Base-by-base conservation (phyloP, 140 eudicot genomes). In the Oenanthe javanica region DNA sequence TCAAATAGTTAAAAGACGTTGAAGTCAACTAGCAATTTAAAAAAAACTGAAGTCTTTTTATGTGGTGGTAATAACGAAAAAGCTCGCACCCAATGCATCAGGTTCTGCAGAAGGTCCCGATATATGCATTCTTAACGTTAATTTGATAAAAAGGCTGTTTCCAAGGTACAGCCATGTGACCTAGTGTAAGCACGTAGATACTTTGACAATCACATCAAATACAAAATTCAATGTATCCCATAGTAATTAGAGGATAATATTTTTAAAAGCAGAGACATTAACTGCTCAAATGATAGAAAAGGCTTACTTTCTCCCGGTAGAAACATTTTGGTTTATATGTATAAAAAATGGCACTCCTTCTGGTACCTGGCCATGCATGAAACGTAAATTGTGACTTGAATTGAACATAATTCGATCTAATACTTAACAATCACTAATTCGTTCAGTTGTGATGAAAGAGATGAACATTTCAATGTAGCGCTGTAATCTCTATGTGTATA, bases 251-350 rank as follows among this genome's bases (percentile, higher is more conserved):
- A 54, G 16, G 15, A 54, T 5, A 4, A 54, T 13, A 40, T 47
- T 43, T n/a, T 69, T 16, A 43, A 49, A 54, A 13, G 48, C 31
- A 46, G 18, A 84, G 47, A 36, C 42, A 2, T 23, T 43, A 31
- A 66, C 40, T 7, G 46, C 23, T 49, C 4, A 49, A 42, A 78
- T 77, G 38, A 38, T 27, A 85, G 80, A 63, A 83, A 67, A 36
- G 46, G 27, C 93, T 84, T 91, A 93, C 98, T 90, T 93, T 36
- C 89, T 84, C 66, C 93, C 88, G 27, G 84, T 83, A 83, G 87
- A 89, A 40, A 89, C 97, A 48, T 88, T 88, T 57, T 86, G 89
- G 59, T 79, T 88, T 49, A 88, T 88, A 77, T 77, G 84, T 86
- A 72, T 82, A 85, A 88, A 85, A 77, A 86, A 87, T 70, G 89